phyloP scores from a whole-genome alignment of 2,329 filamentous ascomycete species.

The Clonostachys rhizophaga region DNA sequence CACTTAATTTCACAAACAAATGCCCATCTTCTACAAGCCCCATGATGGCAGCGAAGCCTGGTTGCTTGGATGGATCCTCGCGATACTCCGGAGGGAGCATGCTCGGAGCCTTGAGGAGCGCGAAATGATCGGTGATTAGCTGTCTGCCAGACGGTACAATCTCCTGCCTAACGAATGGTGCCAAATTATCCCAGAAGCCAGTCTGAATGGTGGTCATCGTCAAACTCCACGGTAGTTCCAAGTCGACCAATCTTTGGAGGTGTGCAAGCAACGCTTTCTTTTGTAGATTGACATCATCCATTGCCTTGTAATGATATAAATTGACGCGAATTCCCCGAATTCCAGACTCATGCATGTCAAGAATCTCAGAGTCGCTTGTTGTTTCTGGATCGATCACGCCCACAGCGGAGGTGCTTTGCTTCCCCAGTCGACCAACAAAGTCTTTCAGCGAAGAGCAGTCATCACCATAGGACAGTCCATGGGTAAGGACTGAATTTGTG shows the following conservation, averaged over 20 bases:
- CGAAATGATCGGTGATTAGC: slow-evolving; percentile 29
- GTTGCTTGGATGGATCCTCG: slow-evolving; percentile 16
- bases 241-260: slow-evolving; percentile 5
- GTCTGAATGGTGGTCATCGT: neutral
- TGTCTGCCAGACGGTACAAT: neutral
- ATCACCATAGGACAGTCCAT: slow-evolving; percentile 27
- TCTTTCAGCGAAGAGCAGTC: slow-evolving; percentile 22
- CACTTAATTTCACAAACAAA: slow-evolving; percentile 28
- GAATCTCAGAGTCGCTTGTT: neutral
- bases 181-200: neutral
- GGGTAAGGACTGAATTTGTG: slow-evolving; percentile 25
- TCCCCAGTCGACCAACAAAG: slow-evolving; percentile 19
- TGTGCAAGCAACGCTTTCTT: slow-evolving; percentile 21
- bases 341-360: slow-evolving; percentile 10
- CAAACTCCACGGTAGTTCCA: neutral
- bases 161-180: neutral
- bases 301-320: slow-evolving; percentile 24
- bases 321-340: slow-evolving; percentile 27
- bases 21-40: slow-evolving; percentile 19
- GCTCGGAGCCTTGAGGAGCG: slow-evolving; percentile 22
- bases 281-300: slow-evolving; percentile 26
- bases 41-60: slow-evolving; percentile 5
- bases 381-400: neutral
- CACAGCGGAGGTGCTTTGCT: slow-evolving; percentile 8
- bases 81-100: slow-evolving; percentile 16